A percentile compares a stretch with the other conserved stretches of the same genome.
Evolutionary conservation across 2,329 filamentous ascomycete genomes (phyloP).

Genomic region (Botrytis pseudocinerea): DNA sequence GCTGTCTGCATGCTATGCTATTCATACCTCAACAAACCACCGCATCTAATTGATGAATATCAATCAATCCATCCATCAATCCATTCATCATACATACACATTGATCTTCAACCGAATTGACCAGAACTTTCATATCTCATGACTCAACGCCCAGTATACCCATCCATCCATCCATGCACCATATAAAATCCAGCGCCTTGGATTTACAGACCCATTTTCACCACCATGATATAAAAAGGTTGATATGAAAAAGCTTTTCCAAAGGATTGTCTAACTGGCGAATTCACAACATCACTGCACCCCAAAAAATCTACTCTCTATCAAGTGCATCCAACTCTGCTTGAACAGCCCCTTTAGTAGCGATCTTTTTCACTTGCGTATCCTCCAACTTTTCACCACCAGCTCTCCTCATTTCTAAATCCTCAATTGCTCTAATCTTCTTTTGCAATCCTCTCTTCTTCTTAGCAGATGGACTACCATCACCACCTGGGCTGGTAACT

Average conservation of each 20-base stretch:
- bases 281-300: background rate
- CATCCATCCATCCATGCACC: constrained; percentile 8
- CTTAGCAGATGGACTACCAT: constrained; percentile 76
- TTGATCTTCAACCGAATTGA: background rate
- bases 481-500: constrained; percentile 53
- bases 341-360: constrained; percentile 79
- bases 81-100: background rate
- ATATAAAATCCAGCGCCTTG: background rate
- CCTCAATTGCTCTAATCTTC: constrained; percentile 97
- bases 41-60: background rate
- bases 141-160: background rate
- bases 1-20: no score
- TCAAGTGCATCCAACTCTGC: constrained; percentile 69
- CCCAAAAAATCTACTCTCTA: constrained; percentile 24
- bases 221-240: constrained; percentile 13
- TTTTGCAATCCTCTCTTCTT: constrained; percentile 92
- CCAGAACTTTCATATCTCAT: background rate
- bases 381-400: constrained; percentile 96
- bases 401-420: constrained; percentile 94
- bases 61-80: no score
- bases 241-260: constrained; percentile 15
- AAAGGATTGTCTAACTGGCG: background rate
- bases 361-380: constrained; percentile 98
- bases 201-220: background rate
- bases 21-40: background rate